A percentile compares a stretch with the other conserved stretches of the same genome.
phyloP scores from a whole-genome alignment of 441 rosid genomes.

The Pelargonium myrrhifolium region DNA sequence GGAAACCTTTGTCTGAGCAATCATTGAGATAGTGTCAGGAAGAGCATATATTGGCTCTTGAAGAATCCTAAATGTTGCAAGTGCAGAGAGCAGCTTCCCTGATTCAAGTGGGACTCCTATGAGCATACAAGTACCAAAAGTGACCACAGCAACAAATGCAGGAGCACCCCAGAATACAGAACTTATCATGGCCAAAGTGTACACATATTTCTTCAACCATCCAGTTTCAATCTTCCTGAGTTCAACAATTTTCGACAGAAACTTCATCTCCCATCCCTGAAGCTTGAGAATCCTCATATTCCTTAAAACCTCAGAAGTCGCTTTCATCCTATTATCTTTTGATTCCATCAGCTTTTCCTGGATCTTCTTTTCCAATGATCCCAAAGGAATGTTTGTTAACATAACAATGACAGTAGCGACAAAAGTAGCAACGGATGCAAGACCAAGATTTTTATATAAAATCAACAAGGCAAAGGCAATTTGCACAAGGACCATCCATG shows the following conservation, averaged over 20 bases:
- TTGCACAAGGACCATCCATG: conserved; percentile 43
- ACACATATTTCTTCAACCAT: conserved; percentile 46
- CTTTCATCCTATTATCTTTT: conserved; percentile 55
- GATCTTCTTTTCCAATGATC: conserved; percentile 34
- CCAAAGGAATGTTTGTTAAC: conserved; percentile 48
- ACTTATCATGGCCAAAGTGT: conserved; percentile 26
- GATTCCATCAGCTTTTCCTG: conserved; percentile 50
- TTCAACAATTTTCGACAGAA: conserved; percentile 40
- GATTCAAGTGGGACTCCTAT: conserved; percentile 47
- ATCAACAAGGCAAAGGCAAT: conserved; percentile 42
- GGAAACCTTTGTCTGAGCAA: conserved; percentile 53
- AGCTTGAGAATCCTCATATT: conserved; percentile 65
- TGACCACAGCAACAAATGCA: conserved; percentile 40
- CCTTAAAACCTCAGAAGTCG: conserved; percentile 44
- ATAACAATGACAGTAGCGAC: conserved; percentile 38
- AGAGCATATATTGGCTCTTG: conserved; percentile 46
- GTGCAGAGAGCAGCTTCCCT: conserved; percentile 56
- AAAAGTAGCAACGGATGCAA: conserved; percentile 42
- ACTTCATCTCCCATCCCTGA: conserved; percentile 73
- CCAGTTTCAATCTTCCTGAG: conserved; percentile 37
- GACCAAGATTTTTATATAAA: conserved; percentile 49
- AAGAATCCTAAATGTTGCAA: conserved; percentile 63
- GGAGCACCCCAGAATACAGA: conserved; percentile 53
- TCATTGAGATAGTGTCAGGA: conserved; percentile 48
- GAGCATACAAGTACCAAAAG: conserved; percentile 47